Evolutionary conservation across 2,329 filamentous ascomycete genomes (phyloP).

Genomic region (Botrytis galanthina): DNA sequence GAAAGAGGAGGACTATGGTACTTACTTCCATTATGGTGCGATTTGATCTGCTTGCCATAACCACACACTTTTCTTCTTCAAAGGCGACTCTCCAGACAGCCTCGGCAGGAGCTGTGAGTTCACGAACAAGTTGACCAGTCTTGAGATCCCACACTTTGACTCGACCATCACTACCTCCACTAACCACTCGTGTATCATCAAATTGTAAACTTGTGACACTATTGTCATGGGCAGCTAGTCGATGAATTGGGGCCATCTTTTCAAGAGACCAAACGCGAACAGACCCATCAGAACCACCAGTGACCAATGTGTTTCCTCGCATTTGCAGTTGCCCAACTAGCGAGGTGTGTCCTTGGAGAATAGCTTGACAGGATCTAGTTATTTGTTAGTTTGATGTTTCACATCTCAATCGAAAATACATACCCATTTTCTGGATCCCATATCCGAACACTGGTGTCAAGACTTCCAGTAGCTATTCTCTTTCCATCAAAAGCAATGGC

Average conservation of each 20-base stretch:
- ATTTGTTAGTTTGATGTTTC: constrained; percentile 39
- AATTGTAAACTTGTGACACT: constrained; percentile 97
- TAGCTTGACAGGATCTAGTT: constrained; percentile 62
- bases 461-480: constrained; percentile 88
- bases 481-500: constrained; percentile 96
- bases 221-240: constrained; percentile 94
- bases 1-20: constrained; percentile 22
- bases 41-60: constrained; percentile 80
- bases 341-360: constrained; percentile 94
- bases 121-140: constrained; percentile 83
- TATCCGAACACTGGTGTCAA: constrained; percentile 94
- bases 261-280: constrained; percentile 95
- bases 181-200: constrained; percentile 91
- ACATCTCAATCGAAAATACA: constrained; percentile 39
- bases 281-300: constrained; percentile 91
- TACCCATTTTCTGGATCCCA: constrained; percentile 91
- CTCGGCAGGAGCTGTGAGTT: constrained; percentile 87
- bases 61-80: constrained; percentile 96
- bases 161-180: constrained; percentile 92
- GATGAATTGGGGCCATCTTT: constrained; percentile 87
- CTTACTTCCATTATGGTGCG: constrained; percentile 97
- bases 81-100: constrained; percentile 98
- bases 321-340: constrained; percentile 96
- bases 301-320: constrained; percentile 90
- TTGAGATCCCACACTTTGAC: constrained; percentile 98